Conservation (phyloP, 2,329 filamentous ascomycete genomes). For the Pseudocercospora cruenta region DNA sequence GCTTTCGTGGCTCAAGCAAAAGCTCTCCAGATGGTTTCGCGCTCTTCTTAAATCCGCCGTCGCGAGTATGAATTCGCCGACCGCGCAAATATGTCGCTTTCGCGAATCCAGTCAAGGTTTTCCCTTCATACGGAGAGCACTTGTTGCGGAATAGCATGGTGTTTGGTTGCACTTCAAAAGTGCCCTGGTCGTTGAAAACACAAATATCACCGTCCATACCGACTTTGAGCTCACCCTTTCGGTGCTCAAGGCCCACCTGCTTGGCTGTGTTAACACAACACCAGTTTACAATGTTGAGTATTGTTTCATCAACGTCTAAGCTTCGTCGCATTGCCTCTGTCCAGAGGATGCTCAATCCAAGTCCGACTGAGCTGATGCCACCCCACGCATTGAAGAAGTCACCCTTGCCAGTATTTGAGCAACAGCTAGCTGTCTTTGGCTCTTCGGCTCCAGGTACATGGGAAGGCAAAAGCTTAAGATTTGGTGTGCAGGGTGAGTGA, state of each 20-base stretch:
- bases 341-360: slow-evolving; percentile 89
- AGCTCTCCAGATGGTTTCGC: slow-evolving; percentile 53
- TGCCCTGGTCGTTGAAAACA: slow-evolving; percentile 83
- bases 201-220: slow-evolving; percentile 91
- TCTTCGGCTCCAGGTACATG: slow-evolving; percentile 59
- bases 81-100: slow-evolving; percentile 85
- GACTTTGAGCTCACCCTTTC: slow-evolving; percentile 77
- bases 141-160: slow-evolving; percentile 96
- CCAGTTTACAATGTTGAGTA: slow-evolving; percentile 81
- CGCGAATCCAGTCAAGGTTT: slow-evolving; percentile 75
- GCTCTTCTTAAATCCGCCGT: slow-evolving; percentile 65
- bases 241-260: slow-evolving; percentile 81
- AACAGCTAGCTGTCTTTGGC: slow-evolving; percentile 38
- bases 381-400: slow-evolving; percentile 98
- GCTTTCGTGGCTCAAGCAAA: slow-evolving; percentile 54
- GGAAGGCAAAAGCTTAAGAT: slow-evolving; percentile 83
- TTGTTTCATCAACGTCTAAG: slow-evolving; percentile 53
- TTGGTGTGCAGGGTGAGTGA: slow-evolving; percentile 93
- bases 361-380: slow-evolving; percentile 89
- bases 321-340: slow-evolving; percentile 70
- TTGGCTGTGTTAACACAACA: slow-evolving; percentile 84
- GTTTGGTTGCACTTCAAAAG: slow-evolving; percentile 68
- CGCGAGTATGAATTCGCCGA: slow-evolving; percentile 70
- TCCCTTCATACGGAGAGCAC: slow-evolving; percentile 87
- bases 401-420: slow-evolving; percentile 57